Percentiles rank a stretch among this genome's conserved stretches.
Evolutionary conservation across 2,329 filamentous ascomycete species (phyloP).

Genomic region (Triangularia setosa): DNA sequence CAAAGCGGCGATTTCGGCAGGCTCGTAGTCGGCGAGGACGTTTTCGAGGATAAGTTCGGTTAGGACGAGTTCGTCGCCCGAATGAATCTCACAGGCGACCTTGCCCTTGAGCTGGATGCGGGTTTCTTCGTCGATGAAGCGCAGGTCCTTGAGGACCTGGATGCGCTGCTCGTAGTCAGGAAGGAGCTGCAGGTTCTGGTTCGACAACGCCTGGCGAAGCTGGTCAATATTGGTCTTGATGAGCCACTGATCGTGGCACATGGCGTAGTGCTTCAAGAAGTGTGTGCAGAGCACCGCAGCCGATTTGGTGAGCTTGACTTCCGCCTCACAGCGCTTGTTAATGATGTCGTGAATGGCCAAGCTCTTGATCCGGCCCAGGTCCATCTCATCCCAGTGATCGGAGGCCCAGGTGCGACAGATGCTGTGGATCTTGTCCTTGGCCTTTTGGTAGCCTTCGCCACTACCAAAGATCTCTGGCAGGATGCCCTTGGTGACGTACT

Average conservation of each 20-base stretch:
- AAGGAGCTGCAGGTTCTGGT: slow-evolving; percentile 91
- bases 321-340: slow-evolving; percentile 63
- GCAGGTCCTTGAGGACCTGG: slow-evolving; percentile 83
- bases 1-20: slow-evolving; percentile 91
- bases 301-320: slow-evolving; percentile 58
- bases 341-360: slow-evolving; percentile 76
- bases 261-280: slow-evolving; percentile 90
- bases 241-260: slow-evolving; percentile 95
- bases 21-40: slow-evolving; percentile 89
- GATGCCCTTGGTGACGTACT: slow-evolving; percentile 57
- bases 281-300: slow-evolving; percentile 66
- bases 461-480: slow-evolving; percentile 56
- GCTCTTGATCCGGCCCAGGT: slow-evolving; percentile 78
- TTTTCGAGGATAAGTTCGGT: slow-evolving; percentile 97
- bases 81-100: slow-evolving; percentile 97
- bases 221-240: slow-evolving; percentile 91
- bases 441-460: slow-evolving; percentile 47
- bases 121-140: slow-evolving; percentile 82
- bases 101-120: slow-evolving; percentile 96
- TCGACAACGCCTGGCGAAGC: slow-evolving; percentile 83
- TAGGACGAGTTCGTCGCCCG: slow-evolving; percentile 90
- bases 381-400: slow-evolving; percentile 76
- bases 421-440: slow-evolving; percentile 64
- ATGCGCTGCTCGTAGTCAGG: slow-evolving; percentile 97
- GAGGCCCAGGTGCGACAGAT: slow-evolving; percentile 72